Base-by-base conservation (phyloP, 2,329 filamentous ascomycete species). In the Aspergillus carbonarius region DNA sequence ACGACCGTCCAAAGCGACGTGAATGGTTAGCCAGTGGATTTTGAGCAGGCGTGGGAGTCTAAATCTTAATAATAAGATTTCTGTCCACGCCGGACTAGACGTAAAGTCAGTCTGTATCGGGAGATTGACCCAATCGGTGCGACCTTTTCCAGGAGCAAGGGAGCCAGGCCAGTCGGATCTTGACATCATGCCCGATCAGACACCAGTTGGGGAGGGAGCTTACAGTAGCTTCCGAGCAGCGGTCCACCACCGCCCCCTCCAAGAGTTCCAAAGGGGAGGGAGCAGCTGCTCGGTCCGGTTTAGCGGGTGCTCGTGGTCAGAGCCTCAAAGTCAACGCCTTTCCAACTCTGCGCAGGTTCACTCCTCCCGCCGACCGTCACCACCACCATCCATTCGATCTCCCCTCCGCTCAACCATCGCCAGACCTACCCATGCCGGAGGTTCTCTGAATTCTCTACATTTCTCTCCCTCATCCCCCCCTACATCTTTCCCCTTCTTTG, bases 281-380 rank as follows among this genome's bases (percentile, higher is more conserved):
- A 53, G 13, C 44, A 17, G 46, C 46, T 57, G 32, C 54, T 58
- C 25, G 51, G 50, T 62, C 51, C 10, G 57, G 61, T 52, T 62
- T 63, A 63, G 61, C 57, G 59, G 37, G 46, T 23, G 42, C 54
- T 50, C 39, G 54, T 57, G 48, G 61, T 53, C 51, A 54, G 63
- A 65, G 63, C 61, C 63, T 59, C 63, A 63, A 60, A 49, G 55
- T 59, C 63, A 63, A 60, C 52, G 55, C 58, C 54, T 50, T 49
- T 59, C 54, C 52, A 57, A 55, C 44, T 58, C 54, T 54, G 47
- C 57, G 57, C 61, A 57, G 34, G 55, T 59, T 59, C 55, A 35
- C 60, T 57, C 57, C 54, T 47, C 44, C 50, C 51, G 51, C 51
- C 51, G 51, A 54, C 51, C 51, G 37, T 25, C 44, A 48, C 54